phyloP scores from a whole-genome alignment of 495 filamentous ascomycete genomes.

The Trichocladium uniseriatum region DNA sequence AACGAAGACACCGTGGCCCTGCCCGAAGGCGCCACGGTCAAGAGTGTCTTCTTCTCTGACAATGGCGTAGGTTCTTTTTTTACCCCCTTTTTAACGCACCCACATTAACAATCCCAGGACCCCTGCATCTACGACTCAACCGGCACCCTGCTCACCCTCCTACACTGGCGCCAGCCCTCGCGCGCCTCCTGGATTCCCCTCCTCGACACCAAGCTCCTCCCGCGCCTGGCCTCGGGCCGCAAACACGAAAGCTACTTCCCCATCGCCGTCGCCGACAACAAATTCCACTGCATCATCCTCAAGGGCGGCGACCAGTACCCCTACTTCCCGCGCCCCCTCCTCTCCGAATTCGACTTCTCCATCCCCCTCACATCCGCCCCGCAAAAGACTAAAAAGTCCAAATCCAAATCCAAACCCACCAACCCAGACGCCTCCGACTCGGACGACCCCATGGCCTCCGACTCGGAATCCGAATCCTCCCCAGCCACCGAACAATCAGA shows the following conservation, averaged over 20 bases:
- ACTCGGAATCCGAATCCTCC: conserved; percentile 17
- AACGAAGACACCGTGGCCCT: conserved; percentile 85
- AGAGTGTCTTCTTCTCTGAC: conserved; percentile 86
- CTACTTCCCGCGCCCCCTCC: conserved; percentile 86
- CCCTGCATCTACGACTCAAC: conserved; percentile 90
- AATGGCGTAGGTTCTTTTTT: conserved; percentile 49
- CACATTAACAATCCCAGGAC: conserved; percentile 45
- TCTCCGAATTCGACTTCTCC: conserved; percentile 88
- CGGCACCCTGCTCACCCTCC: conserved; percentile 73
- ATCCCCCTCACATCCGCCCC: conserved; percentile 60
- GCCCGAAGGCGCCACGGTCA: conserved; percentile 57
- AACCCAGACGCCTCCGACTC: conserved; percentile 25
- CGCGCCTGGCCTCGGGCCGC: conserved; percentile 68
- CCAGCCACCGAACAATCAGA: conserved; percentile 36
- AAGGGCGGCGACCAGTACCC: conserved; percentile 90
- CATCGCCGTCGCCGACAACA: conserved; percentile 81
- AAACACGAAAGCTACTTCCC: conserved; percentile 93
- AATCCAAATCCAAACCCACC: conserved; percentile 23
- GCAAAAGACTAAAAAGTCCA: conserved; percentile 31
- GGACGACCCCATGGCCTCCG: conserved; percentile 28
- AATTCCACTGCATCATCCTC: conserved; percentile 97
- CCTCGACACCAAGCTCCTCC: conserved; percentile 75
- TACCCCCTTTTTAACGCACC: background rate
- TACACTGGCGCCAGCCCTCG: conserved; percentile 80
- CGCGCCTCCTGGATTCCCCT: conserved; percentile 88